Evolutionary conservation across 176 grass and related monocot genomes (phyloP).

Genomic region (Avena sativa): DNA sequence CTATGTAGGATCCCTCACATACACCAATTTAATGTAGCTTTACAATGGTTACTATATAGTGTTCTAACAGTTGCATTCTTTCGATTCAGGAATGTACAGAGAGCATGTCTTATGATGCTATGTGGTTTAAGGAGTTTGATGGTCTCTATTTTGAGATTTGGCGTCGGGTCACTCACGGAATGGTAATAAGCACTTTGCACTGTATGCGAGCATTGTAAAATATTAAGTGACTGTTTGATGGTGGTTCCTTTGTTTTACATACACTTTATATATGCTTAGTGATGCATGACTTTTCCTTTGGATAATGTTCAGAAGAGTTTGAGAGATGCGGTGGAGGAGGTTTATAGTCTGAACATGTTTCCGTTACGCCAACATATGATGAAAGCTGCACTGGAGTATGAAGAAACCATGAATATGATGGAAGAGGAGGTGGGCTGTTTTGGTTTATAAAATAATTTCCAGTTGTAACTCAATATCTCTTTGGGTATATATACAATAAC

Average conservation of each 20-base stretch:
- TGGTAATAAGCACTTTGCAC: neutral
- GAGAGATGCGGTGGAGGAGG: conserved; percentile 11
- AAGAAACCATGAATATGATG: neutral
- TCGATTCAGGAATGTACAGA: conserved; percentile 2
- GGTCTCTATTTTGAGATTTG: conserved; percentile 17
- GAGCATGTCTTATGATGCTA: neutral
- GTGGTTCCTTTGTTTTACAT: neutral
- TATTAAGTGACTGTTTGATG: neutral
- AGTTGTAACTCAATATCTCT: neutral
- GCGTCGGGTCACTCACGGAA: neutral
- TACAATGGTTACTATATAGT: neutral
- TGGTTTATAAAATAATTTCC: neutral
- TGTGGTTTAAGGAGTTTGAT: neutral
- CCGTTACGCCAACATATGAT: neutral
- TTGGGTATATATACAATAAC: neutral
- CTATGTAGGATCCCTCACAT: conserved; percentile 1
- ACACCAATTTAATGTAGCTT: neutral
- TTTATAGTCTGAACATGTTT: conserved; percentile 10
- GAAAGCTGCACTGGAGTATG: neutral
- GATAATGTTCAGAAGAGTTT: conserved; percentile 15
- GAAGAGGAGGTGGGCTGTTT: neutral
- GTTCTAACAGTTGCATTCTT: neutral
- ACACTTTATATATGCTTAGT: neutral
- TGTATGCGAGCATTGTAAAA: neutral
- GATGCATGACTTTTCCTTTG: neutral